phyloP scores from a whole-genome alignment of 768 basidiomycete species.

The Suillus americanus region DNA sequence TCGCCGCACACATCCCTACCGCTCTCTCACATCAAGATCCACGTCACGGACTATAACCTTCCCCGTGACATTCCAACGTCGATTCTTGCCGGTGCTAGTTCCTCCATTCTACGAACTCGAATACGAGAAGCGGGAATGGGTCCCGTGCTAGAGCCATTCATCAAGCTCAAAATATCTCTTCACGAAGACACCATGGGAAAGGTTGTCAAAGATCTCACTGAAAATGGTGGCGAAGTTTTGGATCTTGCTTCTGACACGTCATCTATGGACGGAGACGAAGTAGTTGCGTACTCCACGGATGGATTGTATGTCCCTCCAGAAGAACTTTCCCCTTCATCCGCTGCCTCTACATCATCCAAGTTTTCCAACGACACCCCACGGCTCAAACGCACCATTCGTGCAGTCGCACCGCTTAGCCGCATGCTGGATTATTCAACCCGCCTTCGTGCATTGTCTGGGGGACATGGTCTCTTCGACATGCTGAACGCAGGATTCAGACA shows the following conservation, averaged over 20 bases:
- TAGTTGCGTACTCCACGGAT: conserved; percentile 50
- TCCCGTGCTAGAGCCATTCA: conserved; percentile 76
- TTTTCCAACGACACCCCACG: conserved; percentile 34
- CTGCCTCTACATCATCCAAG: conserved; percentile 27
- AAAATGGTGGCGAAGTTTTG: conserved; percentile 76
- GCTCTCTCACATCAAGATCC: conserved; percentile 61
- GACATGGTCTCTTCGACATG: conserved; percentile 82
- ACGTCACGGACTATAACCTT: conserved; percentile 45
- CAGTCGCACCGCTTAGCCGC: conserved; percentile 73
- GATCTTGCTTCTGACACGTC: conserved; percentile 55
- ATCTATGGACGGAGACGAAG: conserved; percentile 35
- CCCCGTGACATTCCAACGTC: conserved; percentile 46
- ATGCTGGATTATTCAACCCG: conserved; percentile 82
- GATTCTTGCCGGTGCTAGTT: conserved; percentile 63
- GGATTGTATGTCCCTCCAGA: conserved; percentile 75
- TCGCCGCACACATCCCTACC: conserved; percentile 79
- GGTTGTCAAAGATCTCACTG: conserved; percentile 81
- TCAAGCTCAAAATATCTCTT: conserved; percentile 66
- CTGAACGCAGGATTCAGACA: conserved; percentile 70
- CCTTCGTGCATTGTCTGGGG: conserved; percentile 78
- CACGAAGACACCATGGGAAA: conserved; percentile 69
- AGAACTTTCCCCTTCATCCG: conserved; percentile 72
- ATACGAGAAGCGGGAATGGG: conserved; percentile 67
- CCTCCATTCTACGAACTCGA: conserved; percentile 60
- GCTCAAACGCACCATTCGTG: conserved; percentile 66